phyloP scores from a whole-genome alignment of 2,329 filamentous ascomycete genomes.

The Talaromyces sp. region DNA sequence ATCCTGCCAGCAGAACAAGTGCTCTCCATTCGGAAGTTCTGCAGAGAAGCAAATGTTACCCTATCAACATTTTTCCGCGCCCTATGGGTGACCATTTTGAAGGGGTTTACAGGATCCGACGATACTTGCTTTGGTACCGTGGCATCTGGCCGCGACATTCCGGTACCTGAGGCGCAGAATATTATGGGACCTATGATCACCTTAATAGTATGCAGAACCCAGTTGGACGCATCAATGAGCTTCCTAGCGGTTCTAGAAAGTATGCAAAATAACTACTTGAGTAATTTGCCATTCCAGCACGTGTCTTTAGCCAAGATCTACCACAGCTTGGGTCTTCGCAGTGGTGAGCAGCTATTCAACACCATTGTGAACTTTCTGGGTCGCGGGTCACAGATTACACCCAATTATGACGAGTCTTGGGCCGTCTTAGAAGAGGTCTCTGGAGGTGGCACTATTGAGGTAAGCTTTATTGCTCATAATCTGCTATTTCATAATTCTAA shows the following conservation, averaged over 20 bases:
- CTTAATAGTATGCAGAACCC: background rate
- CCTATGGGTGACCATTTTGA: background rate
- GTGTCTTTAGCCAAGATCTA: background rate
- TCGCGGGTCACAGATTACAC: background rate
- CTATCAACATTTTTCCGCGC: background rate
- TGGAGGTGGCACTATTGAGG: background rate
- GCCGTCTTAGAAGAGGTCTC: conserved; percentile 1
- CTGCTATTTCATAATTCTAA: background rate
- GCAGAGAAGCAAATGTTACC: background rate
- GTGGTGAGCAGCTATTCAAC: background rate
- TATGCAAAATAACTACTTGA: background rate
- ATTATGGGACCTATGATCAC: background rate
- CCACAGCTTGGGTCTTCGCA: background rate
- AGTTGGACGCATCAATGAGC: background rate
- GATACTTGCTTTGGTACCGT: background rate
- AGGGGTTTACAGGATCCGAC: background rate
- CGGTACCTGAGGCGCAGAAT: background rate
- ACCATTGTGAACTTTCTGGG: background rate
- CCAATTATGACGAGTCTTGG: background rate
- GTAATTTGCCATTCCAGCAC: background rate
- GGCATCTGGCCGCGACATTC: background rate
- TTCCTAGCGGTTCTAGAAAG: background rate
- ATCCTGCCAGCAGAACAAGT: background rate
- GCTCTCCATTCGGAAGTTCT: background rate
- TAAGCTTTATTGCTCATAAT: background rate